Evolutionary conservation across 2,329 filamentous ascomycete species (phyloP).

Genomic region (Hymenoscyphus linearis): DNA sequence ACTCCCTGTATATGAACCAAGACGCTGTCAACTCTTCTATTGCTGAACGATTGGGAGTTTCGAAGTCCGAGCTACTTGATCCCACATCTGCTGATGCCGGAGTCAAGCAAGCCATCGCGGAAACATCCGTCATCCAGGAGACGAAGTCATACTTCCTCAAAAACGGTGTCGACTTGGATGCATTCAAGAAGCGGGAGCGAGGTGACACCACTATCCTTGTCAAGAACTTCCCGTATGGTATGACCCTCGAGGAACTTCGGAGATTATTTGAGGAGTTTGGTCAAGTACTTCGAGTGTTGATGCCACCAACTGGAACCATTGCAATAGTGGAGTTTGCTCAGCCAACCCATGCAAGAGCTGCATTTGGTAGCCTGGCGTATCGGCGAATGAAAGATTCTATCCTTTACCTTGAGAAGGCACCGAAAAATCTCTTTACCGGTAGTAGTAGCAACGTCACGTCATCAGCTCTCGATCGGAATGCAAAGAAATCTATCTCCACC

Average conservation of each 20-base stretch:
- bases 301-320: conserved; percentile 89
- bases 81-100: conserved; percentile 93
- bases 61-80: conserved; percentile 87
- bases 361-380: conserved; percentile 82
- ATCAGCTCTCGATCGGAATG: conserved; percentile 15
- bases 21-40: conserved; percentile 91
- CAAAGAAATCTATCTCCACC: conserved; percentile 44
- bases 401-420: conserved; percentile 89
- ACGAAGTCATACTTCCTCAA: conserved; percentile 86
- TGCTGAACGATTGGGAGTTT: conserved; percentile 78
- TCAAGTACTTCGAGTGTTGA: conserved; percentile 72
- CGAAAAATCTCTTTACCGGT: conserved; percentile 66
- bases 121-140: conserved; percentile 94
- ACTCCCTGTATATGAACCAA: conserved; percentile 98
- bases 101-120: conserved; percentile 93
- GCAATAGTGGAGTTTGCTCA: conserved; percentile 87
- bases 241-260: conserved; percentile 49
- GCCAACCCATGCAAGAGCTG: conserved; percentile 71
- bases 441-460: conserved; percentile 14
- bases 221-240: conserved; percentile 82
- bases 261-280: conserved; percentile 59
- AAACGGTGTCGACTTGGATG: conserved; percentile 85
- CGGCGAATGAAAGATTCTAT: conserved; percentile 86
- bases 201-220: conserved; percentile 85
- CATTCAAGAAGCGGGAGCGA: conserved; percentile 79